Base-by-base conservation (phyloP, 352 stramenopile genomes). In the Globisporangium canariense region DNA sequence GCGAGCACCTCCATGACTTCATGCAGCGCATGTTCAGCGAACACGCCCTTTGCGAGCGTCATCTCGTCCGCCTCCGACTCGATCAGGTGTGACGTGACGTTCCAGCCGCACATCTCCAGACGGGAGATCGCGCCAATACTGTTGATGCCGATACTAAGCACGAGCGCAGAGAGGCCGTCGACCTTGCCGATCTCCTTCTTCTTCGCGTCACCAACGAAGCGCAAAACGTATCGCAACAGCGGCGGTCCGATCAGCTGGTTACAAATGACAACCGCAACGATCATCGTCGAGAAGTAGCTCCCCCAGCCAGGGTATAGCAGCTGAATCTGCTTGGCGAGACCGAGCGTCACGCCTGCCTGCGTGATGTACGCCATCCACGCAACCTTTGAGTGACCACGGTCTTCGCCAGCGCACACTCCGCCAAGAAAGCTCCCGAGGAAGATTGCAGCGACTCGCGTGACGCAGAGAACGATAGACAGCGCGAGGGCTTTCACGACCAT, bases 301-400 rank as follows among this genome's bases (percentile, higher is more conserved):
- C 81, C 81, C 81, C 81, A 90, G 18, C 81, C 81, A 14, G 80
- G 80, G 47, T 89, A 89, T 46, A 87, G 68, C 43, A 90, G 59
- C 64, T 90, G 81, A 59, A 88, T 85, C 68, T 89, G 78, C 69
- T 90, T 90, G 25, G 81, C 81, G 4, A 90, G 74, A 1, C 81
- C 81, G 4, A 90, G 69, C 34, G 81, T 89, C 28, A 90, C 81
- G 11, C 81, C 81, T 4, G 81, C 81, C 58, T 90, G 81, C 0
- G 81, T 89, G 45, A 89, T 81, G 70, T 87, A 90, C n/a, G 78
- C 78, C 81, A 90, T 89, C 81, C 81, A 90, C 38, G 78, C 77
- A 9, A 83, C 73, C 45, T 80, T 78, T 36, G 63, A 73, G 62
- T 88, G 78, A 4, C 70, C 58, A 9, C 59, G 71, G 30, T 81